Conservation (phyloP, 441 rosid genomes). For the Adansonia grandidieri region DNA sequence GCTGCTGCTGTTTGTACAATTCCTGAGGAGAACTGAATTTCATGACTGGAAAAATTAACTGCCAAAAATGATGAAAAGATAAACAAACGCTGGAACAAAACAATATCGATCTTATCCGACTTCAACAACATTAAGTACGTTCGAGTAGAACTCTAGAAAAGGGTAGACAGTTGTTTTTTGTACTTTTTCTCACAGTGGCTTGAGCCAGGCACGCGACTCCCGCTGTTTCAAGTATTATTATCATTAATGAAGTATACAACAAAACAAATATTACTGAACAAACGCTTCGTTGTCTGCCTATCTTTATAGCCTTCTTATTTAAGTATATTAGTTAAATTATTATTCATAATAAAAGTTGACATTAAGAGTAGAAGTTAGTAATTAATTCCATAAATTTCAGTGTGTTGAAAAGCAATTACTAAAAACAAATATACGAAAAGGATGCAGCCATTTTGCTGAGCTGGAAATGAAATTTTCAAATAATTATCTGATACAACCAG, state of each 20-base stretch:
- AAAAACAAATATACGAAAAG: not conserved
- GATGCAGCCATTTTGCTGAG: not conserved
- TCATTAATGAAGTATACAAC: not conserved
- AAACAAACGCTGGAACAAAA: not conserved
- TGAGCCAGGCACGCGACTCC: constrained; percentile 21
- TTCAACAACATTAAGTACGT: not conserved
- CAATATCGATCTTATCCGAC: not conserved
- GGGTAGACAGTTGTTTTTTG: not conserved
- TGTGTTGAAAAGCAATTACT: no score
- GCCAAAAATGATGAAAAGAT: not conserved
- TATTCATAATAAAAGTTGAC: no score
- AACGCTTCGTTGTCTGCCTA: not conserved
- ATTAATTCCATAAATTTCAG: no score
- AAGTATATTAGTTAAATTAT: no score
- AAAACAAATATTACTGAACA: not conserved
- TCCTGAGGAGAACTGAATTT: constrained; percentile 31
- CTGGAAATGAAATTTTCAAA: not conserved
- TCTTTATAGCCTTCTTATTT: not conserved
- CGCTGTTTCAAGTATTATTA: no score
- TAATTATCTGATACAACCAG: not conserved
- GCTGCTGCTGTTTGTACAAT: constrained; percentile 24
- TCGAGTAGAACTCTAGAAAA: not conserved
- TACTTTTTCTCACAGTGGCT: constrained; percentile 8
- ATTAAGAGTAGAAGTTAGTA: no score
- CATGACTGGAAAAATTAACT: constrained; percentile 36